Percentiles rank a stretch among this genome's conserved stretches.
phyloP scores from a whole-genome alignment of 106 monocot genomes.

The Apostasia shenzhenica region DNA sequence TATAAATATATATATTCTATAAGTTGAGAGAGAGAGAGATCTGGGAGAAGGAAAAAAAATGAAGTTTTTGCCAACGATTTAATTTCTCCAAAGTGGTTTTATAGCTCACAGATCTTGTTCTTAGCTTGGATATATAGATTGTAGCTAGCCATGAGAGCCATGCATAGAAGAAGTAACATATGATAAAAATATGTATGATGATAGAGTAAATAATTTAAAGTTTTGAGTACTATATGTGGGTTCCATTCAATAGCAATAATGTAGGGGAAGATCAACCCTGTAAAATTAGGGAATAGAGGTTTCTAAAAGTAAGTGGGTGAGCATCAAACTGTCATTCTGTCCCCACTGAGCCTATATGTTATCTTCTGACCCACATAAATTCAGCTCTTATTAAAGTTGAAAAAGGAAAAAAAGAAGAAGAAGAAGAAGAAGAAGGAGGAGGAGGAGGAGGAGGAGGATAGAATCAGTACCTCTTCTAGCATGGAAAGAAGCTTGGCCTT shows the following conservation, averaged over 20 bases:
- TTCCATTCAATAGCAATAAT: constrained; percentile 21
- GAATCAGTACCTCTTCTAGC: constrained; percentile 51
- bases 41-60: too few relatives aligned
- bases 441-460: background rate
- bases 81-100: too few relatives aligned
- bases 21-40: too few relatives aligned
- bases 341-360: constrained; percentile 16
- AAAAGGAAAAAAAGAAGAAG: background rate
- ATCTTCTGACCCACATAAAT: background rate
- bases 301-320: constrained; percentile 34
- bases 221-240: constrained; percentile 12
- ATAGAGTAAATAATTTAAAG: too few relatives aligned
- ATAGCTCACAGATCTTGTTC: too few relatives aligned
- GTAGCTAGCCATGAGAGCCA: too few relatives aligned
- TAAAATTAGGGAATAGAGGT: constrained; percentile 32
- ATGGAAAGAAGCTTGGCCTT: constrained; percentile 48
- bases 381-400: background rate
- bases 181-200: too few relatives aligned
- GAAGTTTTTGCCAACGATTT: too few relatives aligned
- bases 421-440: background rate
- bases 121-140: too few relatives aligned
- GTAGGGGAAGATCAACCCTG: constrained; percentile 8
- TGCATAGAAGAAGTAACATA: too few relatives aligned
- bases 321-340: constrained; percentile 37
- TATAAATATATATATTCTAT: too few relatives aligned